A percentile compares a stretch with the other conserved stretches of the same genome.
Conservation (phyloP, 495 filamentous ascomycete species). For the Tuber umbilicatum region DNA sequence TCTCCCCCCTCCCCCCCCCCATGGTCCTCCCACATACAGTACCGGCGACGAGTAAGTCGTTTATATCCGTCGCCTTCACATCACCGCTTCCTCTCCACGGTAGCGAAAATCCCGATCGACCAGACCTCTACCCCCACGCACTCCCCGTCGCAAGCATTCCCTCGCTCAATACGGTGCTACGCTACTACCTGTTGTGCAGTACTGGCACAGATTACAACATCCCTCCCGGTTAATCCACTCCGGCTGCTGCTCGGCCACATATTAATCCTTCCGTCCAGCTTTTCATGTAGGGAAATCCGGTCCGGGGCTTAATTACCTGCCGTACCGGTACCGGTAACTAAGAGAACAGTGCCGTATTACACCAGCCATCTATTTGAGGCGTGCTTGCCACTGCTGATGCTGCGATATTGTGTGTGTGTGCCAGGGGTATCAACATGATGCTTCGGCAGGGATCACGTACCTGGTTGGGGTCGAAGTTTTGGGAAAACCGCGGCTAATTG, state of each 20-base stretch:
- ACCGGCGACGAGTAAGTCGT: background rate
- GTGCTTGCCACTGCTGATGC: background rate
- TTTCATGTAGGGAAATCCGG: background rate
- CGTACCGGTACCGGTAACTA: background rate
- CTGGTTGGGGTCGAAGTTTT: background rate
- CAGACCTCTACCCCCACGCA: background rate
- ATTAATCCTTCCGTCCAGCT: background rate
- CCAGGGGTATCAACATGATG: background rate
- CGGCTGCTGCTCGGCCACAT: background rate
- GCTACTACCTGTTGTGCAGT: background rate
- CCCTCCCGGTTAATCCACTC: background rate
- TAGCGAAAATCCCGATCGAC: background rate
- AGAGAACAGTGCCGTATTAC: background rate
- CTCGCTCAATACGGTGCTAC: background rate
- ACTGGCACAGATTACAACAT: background rate
- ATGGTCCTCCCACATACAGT: background rate
- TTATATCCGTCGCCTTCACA: background rate
- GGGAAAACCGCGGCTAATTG: slow-evolving; percentile 1
- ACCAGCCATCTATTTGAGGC: background rate
- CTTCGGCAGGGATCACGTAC: background rate
- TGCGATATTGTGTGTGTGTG: background rate
- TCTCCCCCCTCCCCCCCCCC: background rate
- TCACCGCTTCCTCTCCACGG: background rate
- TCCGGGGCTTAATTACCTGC: background rate
- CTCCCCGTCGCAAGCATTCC: background rate